Evolutionary conservation across 1,139 yeast species (phyloP).

Genomic region (Meyerozyma smithsonii): DNA sequence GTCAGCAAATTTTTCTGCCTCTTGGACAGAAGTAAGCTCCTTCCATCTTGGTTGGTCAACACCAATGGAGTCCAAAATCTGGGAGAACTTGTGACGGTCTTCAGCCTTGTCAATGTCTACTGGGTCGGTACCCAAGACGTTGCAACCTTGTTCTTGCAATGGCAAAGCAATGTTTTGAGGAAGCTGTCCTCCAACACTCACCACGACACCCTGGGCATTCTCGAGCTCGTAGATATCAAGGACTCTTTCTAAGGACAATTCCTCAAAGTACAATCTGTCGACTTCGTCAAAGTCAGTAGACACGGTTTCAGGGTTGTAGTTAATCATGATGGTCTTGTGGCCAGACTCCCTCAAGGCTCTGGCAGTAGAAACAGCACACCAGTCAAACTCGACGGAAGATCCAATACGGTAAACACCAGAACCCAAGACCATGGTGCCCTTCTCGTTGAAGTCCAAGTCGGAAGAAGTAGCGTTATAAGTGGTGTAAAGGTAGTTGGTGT

Average conservation of each 20-base stretch:
- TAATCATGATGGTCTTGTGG: conserved; percentile 89
- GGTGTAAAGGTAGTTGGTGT: conserved; percentile 91
- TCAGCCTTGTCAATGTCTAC: conserved; percentile 95
- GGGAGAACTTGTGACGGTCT: conserved; percentile 96
- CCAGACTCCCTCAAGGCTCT: conserved; percentile 88
- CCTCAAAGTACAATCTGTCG: conserved; percentile 94
- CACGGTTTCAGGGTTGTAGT: conserved; percentile 97
- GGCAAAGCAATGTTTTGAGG: conserved; percentile 94
- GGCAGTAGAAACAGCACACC: conserved; percentile 99
- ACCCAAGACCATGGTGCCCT: conserved; percentile 92
- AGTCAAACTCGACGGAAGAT: conserved; percentile 96
- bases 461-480: conserved; percentile 89
- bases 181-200: conserved; percentile 95
- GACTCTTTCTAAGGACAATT: conserved; percentile 90
- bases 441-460: conserved; percentile 81
- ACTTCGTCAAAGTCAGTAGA: conserved; percentile 98
- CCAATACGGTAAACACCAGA: conserved; percentile 99
- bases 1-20: conserved; percentile 81
- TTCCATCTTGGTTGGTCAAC: conserved; percentile 98
- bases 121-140: conserved; percentile 90
- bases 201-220: conserved; percentile 83
- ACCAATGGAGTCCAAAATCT: conserved; percentile 79
- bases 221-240: conserved; percentile 96
- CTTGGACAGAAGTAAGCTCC: conserved; percentile 81
- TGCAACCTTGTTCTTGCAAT: conserved; percentile 79